These are phyloP conservation scores for Ganoderma meredithae DNA, from an alignment of 1,284 basidiomycete genomes.

Conservation along the genomic window DNA sequence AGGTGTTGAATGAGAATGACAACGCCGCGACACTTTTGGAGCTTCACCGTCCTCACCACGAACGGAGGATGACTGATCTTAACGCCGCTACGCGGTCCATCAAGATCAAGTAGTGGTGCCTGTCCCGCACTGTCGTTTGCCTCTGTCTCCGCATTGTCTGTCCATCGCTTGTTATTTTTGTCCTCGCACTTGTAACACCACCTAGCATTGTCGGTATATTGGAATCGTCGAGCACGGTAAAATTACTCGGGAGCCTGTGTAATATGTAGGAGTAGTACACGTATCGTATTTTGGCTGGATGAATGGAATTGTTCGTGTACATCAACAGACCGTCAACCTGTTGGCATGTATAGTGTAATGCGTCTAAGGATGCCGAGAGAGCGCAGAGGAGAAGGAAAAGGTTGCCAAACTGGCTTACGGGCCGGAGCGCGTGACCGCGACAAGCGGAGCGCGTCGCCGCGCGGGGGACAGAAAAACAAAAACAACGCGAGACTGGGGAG, in stretches of 20 bases:
- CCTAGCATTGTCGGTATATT: slow-evolving; percentile 23
- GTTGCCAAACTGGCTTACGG: not conserved
- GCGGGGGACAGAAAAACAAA: slow-evolving; percentile 4
- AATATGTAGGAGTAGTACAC: slow-evolving; percentile 29
- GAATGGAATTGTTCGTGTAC: not conserved
- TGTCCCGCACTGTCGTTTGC: not conserved
- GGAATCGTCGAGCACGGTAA: slow-evolving; percentile 17
- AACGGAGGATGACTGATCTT: slow-evolving; percentile 30
- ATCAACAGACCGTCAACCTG: no score
- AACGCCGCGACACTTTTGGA: slow-evolving; percentile 69
- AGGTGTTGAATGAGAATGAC: slow-evolving; percentile 71
- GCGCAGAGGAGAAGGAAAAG: not conserved
- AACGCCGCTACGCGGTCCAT: slow-evolving; percentile 38
- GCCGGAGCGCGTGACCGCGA: not conserved
- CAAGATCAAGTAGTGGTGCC: slow-evolving; percentile 40
- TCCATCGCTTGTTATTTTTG: slow-evolving; percentile 15
- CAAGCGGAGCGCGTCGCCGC: slow-evolving; percentile 16
- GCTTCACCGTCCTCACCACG: slow-evolving; percentile 54
- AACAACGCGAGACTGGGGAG: slow-evolving; percentile 5
- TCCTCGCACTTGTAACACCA: slow-evolving; percentile 36
- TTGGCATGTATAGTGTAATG: not conserved
- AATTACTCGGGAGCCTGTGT: slow-evolving; percentile 20
- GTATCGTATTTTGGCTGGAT: slow-evolving; percentile 18
- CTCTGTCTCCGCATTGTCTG: slow-evolving; percentile 16
- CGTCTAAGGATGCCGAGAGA: not conserved